Percentiles rank a stretch among this genome's conserved stretches.
Conservation (phyloP, 208 protist species). For the Kentomonas sorsogonicus region DNA sequence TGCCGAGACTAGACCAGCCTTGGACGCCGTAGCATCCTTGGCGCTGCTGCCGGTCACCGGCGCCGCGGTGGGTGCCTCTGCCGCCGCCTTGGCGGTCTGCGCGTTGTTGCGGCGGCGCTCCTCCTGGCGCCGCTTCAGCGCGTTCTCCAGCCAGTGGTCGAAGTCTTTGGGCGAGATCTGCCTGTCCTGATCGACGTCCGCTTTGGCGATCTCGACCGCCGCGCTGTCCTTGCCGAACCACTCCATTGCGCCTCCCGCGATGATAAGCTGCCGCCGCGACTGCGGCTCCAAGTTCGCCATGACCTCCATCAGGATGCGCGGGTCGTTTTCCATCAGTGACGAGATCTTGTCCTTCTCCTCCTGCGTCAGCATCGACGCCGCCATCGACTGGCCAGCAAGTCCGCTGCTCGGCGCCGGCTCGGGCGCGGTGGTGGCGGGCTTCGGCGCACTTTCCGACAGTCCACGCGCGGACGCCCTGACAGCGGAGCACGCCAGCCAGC, state of each 20-base stretch:
- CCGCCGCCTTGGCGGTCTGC: conserved; percentile 7
- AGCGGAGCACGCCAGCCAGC: too few species aligned
- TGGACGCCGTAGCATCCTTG: background rate
- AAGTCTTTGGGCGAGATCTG: conserved; percentile 87
- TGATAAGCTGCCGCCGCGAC: conserved; percentile 66
- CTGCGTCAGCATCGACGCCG: conserved; percentile 23
- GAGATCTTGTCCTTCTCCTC: conserved; percentile 64
- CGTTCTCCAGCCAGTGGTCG: conserved; percentile 85
- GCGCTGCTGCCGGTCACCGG: background rate
- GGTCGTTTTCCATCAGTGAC: conserved; percentile 72
- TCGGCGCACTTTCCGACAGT: background rate
- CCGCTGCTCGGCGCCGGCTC: background rate
- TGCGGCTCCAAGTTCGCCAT: conserved; percentile 69
- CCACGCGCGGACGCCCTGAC: background rate
- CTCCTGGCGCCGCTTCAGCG: conserved; percentile 56
- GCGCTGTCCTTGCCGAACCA: conserved; percentile 89
- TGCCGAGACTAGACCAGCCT: conserved; percentile 29
- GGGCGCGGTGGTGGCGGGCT: background rate
- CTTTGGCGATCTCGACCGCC: conserved; percentile 66
- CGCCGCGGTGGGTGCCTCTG: conserved; percentile 5
- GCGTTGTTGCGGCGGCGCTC: conserved; percentile 17
- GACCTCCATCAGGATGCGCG: conserved; percentile 74
- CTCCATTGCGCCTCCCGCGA: conserved; percentile 85
- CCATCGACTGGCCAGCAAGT: too few species aligned
- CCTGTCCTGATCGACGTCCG: conserved; percentile 76